These are phyloP conservation scores for Biancaea sappan DNA, from an alignment of 306 rosid genomes.

Conservation along the genomic window DNA sequence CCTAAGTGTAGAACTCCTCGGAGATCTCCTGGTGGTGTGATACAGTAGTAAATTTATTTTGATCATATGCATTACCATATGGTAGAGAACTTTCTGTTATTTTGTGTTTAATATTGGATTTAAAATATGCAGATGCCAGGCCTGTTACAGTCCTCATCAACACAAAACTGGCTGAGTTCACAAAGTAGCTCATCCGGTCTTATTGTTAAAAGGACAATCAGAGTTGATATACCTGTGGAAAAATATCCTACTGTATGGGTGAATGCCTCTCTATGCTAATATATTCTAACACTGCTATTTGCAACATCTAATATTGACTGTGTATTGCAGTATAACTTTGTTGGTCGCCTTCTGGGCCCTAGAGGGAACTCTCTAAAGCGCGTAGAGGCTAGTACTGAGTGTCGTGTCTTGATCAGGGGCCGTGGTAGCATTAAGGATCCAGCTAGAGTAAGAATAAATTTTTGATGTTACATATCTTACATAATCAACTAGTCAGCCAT, in stretches of 20 bases:
- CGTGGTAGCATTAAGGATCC: slow-evolving; percentile 99
- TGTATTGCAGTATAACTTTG: slow-evolving; percentile 82
- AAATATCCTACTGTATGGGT: slow-evolving; percentile 71
- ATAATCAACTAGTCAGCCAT: background rate
- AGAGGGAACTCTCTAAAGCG: slow-evolving; percentile 99
- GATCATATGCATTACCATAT: slow-evolving; percentile 39
- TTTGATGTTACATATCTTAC: slow-evolving; percentile 3
- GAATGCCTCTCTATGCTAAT: slow-evolving; percentile 1
- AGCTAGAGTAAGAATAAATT: slow-evolving; percentile 62
- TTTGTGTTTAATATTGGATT: slow-evolving; percentile 43
- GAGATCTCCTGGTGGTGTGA: slow-evolving; percentile 35
- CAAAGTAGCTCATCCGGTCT: slow-evolving; percentile 85
- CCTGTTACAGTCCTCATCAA: slow-evolving; percentile 67
- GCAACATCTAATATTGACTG: slow-evolving; percentile 38
- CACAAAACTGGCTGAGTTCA: slow-evolving; percentile 81
- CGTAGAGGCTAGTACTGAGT: slow-evolving; percentile 90
- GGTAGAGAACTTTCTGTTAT: background rate
- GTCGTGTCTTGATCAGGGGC: slow-evolving; percentile 98
- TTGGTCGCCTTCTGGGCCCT: slow-evolving; percentile 98
- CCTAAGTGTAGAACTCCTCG: slow-evolving; percentile 27
- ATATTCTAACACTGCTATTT: background rate
- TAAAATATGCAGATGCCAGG: slow-evolving; percentile 72
- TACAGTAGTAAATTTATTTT: slow-evolving; percentile 28
- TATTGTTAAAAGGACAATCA: slow-evolving; percentile 81
- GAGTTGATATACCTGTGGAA: slow-evolving; percentile 95